Evolutionary conservation across 805 yeast genomes (phyloP), one percentile per base, ranked within the genome.

Genomic region (Myxozyma sirexii): DNA sequence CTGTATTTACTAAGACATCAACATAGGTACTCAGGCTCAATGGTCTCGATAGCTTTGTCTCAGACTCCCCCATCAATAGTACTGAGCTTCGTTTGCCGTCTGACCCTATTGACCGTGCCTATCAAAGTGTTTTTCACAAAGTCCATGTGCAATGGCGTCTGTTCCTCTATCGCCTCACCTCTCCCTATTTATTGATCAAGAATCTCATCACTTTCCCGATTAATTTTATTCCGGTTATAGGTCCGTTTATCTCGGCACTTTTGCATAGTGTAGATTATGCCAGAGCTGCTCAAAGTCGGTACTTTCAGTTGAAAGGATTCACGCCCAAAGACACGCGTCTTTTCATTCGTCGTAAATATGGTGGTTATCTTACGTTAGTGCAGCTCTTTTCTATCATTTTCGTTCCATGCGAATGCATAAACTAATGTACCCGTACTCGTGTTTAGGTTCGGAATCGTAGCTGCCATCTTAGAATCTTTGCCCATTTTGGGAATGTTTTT

Each of bases 201-300:
- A 72, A 74, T 1, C 0, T 77, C 0, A 5, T 72, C 0, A 63
- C 74, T 26, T 59, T 78, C 10, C 24, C 75, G 0, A 59, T 82
- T 13, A 74, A 76, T n/a, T 64, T 75, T 49, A 74, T 84, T 10
- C 88, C 88, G 0, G 23, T 82, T 13, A 26, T 80, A 6, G 87
- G 87, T 0, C 84, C 85, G 0, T 23, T 77, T 7, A 15, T 82
- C 13, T 77, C 78, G 6, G 70, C 81, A 15, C 50, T 79, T 6
- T 47, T 82, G 8, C 77, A 75, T 53, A 80, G 85, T 0, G 79
- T 84, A 0, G 68, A 77, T 10, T 76, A 76, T 43, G 87, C 84
- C 0, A 71, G 76, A 48, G 70, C 70, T 27, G 73, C 77, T 13
- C 86, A 82, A 54, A 64, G 71, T 8, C 71, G 86, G 43, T 84